A percentile compares a stretch with the other conserved stretches of the same genome.
These are phyloP conservation scores for Exophiala calicioides DNA, from an alignment of 2,329 filamentous ascomycete genomes.

Conservation along the genomic window DNA sequence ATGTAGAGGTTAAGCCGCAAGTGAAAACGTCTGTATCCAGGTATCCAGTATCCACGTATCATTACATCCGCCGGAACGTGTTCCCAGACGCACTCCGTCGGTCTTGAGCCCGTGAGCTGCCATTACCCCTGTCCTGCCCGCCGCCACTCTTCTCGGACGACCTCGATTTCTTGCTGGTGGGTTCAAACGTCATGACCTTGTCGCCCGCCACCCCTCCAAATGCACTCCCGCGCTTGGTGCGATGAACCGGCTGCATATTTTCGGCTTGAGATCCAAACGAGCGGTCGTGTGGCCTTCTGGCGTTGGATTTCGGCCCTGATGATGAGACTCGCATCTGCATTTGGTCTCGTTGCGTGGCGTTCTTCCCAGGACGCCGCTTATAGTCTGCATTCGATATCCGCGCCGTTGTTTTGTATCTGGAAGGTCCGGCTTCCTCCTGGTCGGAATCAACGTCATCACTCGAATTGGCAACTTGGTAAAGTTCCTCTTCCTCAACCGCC, in stretches of 20 bases:
- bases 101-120: constrained; percentile 38
- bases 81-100: constrained; percentile 53
- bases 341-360: constrained; percentile 47
- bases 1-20: too few relatives aligned
- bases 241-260: constrained; percentile 42
- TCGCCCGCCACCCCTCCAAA: constrained; percentile 46
- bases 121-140: constrained; percentile 28
- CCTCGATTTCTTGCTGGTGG: constrained; percentile 45
- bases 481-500: constrained; percentile 62
- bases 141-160: constrained; percentile 12
- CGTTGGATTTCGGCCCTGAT: constrained; percentile 39
- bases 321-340: constrained; percentile 61
- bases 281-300: constrained; percentile 49
- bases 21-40: neutral
- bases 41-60: neutral
- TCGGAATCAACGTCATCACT: constrained; percentile 41
- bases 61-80: constrained; percentile 48
- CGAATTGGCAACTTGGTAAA: constrained; percentile 52
- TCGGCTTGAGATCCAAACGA: constrained; percentile 61
- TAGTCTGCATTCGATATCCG: constrained; percentile 59
- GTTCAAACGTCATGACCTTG: constrained; percentile 63
- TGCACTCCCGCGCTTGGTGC: constrained; percentile 31
- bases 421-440: constrained; percentile 35
- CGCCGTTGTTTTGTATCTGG: constrained; percentile 35
- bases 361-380: constrained; percentile 45